A percentile compares a stretch with the other conserved stretches of the same genome.
phyloP scores from a whole-genome alignment of 2,329 filamentous ascomycete species.

The Xylariaceae sp. region DNA sequence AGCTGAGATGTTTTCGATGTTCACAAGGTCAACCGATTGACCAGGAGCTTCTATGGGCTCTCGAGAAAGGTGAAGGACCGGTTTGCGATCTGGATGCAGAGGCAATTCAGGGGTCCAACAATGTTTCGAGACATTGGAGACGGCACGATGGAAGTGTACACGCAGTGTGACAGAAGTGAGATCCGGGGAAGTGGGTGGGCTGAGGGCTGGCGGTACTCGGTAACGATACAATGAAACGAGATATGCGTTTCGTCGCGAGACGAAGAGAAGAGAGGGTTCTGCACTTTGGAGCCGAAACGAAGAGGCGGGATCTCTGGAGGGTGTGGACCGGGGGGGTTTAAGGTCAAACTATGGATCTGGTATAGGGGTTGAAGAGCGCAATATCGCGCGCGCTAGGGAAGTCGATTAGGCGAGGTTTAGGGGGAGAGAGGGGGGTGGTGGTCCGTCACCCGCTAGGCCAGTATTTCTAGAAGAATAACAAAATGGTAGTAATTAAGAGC shows the following conservation, averaged over 20 bases:
- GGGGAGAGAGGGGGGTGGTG: no score
- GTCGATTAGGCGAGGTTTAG: background rate
- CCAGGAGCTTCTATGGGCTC: slow-evolving; percentile 22
- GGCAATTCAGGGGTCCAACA: slow-evolving; percentile 37
- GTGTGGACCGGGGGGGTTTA: slow-evolving; percentile 5
- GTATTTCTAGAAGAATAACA: no score
- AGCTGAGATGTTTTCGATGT: slow-evolving; percentile 1
- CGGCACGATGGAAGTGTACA: slow-evolving; percentile 28
- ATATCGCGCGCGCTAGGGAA: background rate
- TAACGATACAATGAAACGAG: background rate
- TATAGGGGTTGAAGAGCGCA: slow-evolving; percentile 2
- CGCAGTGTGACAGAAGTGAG: background rate
- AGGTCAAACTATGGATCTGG: background rate
- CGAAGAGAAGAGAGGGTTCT: background rate
- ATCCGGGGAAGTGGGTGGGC: background rate
- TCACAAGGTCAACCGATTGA: background rate
- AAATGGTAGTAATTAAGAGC: no score
- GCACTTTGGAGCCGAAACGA: slow-evolving; percentile 2
- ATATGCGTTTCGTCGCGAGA: background rate
- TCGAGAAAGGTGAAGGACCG: slow-evolving; percentile 26
- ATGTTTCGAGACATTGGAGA: slow-evolving; percentile 39
- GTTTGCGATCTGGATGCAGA: slow-evolving; percentile 34
- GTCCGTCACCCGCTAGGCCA: no score
- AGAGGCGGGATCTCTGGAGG: slow-evolving; percentile 6
- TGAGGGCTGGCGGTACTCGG: background rate